These are phyloP conservation scores for Lavandula angustifolia DNA, from an alignment of 257 asterid genomes.

Conservation along the genomic window DNA sequence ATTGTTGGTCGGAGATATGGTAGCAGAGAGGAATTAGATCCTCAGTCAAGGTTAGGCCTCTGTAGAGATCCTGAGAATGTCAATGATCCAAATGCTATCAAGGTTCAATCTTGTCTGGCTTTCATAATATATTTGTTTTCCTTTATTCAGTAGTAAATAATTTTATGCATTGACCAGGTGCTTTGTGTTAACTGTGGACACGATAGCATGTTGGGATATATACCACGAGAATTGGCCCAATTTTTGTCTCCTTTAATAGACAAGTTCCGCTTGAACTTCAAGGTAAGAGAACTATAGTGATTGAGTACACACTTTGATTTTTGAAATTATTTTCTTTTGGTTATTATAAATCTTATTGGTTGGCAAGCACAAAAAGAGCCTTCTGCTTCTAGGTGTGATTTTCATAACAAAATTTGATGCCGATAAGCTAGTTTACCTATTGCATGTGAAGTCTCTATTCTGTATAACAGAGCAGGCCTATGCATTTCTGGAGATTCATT, in stretches of 20 bases:
- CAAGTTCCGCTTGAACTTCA: slow-evolving; percentile 60
- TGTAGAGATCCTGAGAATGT: slow-evolving; percentile 73
- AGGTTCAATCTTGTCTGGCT: slow-evolving; percentile 50
- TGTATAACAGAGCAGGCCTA: background rate
- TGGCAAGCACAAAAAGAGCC: slow-evolving; percentile 18
- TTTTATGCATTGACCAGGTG: slow-evolving; percentile 54
- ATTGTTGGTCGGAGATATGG: slow-evolving; percentile 89
- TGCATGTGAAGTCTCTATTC: slow-evolving; percentile 10
- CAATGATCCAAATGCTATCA: slow-evolving; percentile 78
- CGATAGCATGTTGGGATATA: slow-evolving; percentile 66
- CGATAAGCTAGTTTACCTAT: background rate
- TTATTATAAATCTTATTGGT: background rate
- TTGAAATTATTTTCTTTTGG: slow-evolving; percentile 13
- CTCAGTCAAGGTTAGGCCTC: slow-evolving; percentile 57
- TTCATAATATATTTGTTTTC: slow-evolving; percentile 21
- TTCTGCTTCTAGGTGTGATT: slow-evolving; percentile 11
- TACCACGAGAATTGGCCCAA: slow-evolving; percentile 81
- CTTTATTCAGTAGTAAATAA: slow-evolving; percentile 6
- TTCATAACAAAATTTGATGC: slow-evolving; percentile 14
- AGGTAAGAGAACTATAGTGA: slow-evolving; percentile 48
- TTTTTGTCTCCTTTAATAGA: slow-evolving; percentile 76
- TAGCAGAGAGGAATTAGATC: slow-evolving; percentile 44
- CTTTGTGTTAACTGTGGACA: slow-evolving; percentile 52
- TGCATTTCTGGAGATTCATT: background rate
- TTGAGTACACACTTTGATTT: background rate